Evolutionary conservation across 1,284 basidiomycete genomes (phyloP).

Genomic region (Pseudozyma hubeiensis): DNA sequence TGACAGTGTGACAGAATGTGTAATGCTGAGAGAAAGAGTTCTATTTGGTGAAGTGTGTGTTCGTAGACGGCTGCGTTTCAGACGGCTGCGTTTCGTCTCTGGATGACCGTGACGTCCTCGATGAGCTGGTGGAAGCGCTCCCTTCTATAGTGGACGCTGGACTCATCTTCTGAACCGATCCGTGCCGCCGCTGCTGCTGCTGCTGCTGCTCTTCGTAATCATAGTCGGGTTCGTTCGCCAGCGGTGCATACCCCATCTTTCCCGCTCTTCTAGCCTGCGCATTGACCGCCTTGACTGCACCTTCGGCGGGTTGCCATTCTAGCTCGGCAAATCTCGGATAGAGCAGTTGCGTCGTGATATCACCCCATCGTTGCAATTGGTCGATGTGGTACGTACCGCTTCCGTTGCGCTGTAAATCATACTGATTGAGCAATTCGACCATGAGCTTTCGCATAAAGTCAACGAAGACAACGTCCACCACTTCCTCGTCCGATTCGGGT

Average conservation of each 20-base stretch:
- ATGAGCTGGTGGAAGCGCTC: too few relatives aligned
- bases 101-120: background rate
- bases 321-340: conserved; percentile 59
- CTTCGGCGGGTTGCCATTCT: conserved; percentile 48
- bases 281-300: conserved; percentile 25
- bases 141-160: too few relatives aligned
- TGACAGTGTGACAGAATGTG: background rate
- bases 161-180: too few relatives aligned
- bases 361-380: conserved; percentile 55
- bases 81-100: background rate
- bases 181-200: background rate
- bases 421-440: conserved; percentile 48
- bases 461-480: conserved; percentile 56
- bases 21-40: background rate
- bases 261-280: conserved; percentile 31
- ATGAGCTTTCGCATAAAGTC: conserved; percentile 41
- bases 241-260: conserved; percentile 43
- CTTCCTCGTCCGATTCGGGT: conserved; percentile 31
- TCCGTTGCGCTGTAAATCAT: conserved; percentile 32
- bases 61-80: background rate
- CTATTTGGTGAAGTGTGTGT: background rate
- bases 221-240: conserved; percentile 8
- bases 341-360: conserved; percentile 61
- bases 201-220: conserved; percentile 15
- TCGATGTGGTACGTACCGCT: conserved; percentile 33